phyloP scores from a whole-genome alignment of 306 rosid species.

The Glycine latifolia region DNA sequence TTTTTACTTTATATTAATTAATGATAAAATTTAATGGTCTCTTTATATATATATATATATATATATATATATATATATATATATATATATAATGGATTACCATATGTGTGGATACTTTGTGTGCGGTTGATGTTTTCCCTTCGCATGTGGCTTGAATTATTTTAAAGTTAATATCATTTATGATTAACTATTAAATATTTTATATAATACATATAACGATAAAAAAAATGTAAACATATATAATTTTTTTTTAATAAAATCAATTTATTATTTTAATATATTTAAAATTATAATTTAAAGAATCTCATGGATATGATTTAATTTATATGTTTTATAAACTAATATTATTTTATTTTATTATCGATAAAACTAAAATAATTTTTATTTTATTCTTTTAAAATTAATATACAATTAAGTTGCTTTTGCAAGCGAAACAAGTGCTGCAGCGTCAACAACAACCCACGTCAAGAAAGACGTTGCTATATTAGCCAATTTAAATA shows the following conservation, averaged over 20 bases:
- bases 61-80: no score
- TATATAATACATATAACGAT: not conserved
- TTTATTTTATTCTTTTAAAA: not conserved
- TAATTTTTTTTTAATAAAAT: not conserved
- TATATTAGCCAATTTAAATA: not conserved
- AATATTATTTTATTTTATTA: not conserved
- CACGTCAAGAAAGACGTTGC: not conserved
- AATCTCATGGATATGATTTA: not conserved
- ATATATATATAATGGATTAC: no score
- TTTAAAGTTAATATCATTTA: not conserved
- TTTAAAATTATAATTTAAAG: not conserved
- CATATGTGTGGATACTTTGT: not conserved
- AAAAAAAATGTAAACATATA: not conserved
- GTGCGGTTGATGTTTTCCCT: conserved; percentile 1
- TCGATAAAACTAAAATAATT: not conserved
- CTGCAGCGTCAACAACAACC: not conserved
- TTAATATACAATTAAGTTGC: not conserved
- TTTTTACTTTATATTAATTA: no score
- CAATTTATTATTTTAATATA: not conserved
- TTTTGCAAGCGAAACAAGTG: not conserved
- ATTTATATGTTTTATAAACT: not conserved
- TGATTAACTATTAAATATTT: not conserved
- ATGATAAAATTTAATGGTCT: no score
- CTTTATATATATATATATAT: no score
- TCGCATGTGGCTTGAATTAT: not conserved